Evolutionary conservation across 805 yeast genomes (phyloP).

Genomic region (Lachancea meyersii): DNA sequence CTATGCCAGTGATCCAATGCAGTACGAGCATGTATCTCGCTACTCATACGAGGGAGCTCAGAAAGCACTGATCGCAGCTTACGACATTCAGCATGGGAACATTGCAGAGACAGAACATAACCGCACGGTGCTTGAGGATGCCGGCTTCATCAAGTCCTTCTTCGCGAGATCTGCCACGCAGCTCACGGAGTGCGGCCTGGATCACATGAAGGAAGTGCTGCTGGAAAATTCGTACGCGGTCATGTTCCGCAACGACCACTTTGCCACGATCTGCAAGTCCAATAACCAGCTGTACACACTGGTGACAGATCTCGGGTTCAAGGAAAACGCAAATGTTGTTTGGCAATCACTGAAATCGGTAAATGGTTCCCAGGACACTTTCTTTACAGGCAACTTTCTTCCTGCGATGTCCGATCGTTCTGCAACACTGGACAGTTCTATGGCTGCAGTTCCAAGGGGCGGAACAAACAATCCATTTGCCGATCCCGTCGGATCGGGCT

Average conservation of each 20-base stretch:
- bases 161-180: conserved; percentile 65
- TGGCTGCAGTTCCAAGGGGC: conserved; percentile 4
- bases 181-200: conserved; percentile 62
- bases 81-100: conserved; percentile 31
- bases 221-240: conserved; percentile 53
- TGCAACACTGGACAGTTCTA: conserved; percentile 8
- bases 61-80: conserved; percentile 44
- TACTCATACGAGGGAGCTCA: conserved; percentile 58
- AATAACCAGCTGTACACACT: conserved; percentile 51
- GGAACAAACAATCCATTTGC: conserved; percentile 16
- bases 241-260: conserved; percentile 87
- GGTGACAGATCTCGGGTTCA: conserved; percentile 69
- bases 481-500: conserved; percentile 11
- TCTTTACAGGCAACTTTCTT: conserved; percentile 59
- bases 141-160: conserved; percentile 40
- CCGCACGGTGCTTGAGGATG: conserved; percentile 28
- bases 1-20: conserved; percentile 32
- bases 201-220: conserved; percentile 40
- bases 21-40: conserved; percentile 34
- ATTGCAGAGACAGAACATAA: conserved; percentile 11
- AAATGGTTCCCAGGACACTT: conserved; percentile 63
- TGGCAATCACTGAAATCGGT: conserved; percentile 76
- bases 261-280: conserved; percentile 57
- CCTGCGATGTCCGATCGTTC: conserved; percentile 33
- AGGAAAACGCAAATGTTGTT: conserved; percentile 43